These are phyloP conservation scores for Pseudomonodictys pantanalensis DNA, from an alignment of 495 filamentous ascomycete species.

Conservation along the genomic window DNA sequence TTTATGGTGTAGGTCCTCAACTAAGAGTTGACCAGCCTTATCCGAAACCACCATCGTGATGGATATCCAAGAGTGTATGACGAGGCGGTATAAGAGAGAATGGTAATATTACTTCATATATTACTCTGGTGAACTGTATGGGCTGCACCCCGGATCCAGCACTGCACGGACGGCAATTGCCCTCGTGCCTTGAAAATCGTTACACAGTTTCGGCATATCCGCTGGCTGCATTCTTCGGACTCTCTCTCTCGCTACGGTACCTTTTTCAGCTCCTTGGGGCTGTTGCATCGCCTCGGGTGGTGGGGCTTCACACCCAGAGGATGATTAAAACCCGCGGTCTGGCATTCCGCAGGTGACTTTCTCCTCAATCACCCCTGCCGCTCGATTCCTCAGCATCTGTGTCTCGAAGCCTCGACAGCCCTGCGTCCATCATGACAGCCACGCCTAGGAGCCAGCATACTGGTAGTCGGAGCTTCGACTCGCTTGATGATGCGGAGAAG, in stretches of 20 bases:
- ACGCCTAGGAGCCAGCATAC: conserved; percentile 11
- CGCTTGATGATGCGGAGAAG: conserved; percentile 44
- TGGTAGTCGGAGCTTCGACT: conserved; percentile 28
- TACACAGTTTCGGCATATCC: conserved; percentile 19
- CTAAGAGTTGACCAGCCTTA: background rate
- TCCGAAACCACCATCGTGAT: conserved; percentile 3
- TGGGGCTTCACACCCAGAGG: conserved; percentile 21
- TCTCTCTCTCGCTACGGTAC: conserved; percentile 2
- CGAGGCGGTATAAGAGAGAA: conserved; percentile 33
- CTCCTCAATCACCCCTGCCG: conserved; percentile 14
- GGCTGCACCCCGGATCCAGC: background rate
- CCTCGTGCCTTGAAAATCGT: conserved; percentile 21
- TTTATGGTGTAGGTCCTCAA: background rate
- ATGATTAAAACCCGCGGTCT: conserved; percentile 21
- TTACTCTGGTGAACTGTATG: conserved; percentile 24
- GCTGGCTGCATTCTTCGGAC: conserved; percentile 6
- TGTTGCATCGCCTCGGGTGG: conserved; percentile 4
- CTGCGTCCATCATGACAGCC: conserved; percentile 32
- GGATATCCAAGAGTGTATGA: conserved; percentile 27
- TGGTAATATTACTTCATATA: conserved; percentile 39
- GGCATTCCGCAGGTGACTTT: conserved; percentile 12
- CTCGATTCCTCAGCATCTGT: conserved; percentile 18
- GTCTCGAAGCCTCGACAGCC: conserved; percentile 25
- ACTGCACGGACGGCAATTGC: conserved; percentile 27
- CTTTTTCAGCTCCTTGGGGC: background rate